Conservation (phyloP, 306 rosid species). For the Cucurbita moschata region DNA sequence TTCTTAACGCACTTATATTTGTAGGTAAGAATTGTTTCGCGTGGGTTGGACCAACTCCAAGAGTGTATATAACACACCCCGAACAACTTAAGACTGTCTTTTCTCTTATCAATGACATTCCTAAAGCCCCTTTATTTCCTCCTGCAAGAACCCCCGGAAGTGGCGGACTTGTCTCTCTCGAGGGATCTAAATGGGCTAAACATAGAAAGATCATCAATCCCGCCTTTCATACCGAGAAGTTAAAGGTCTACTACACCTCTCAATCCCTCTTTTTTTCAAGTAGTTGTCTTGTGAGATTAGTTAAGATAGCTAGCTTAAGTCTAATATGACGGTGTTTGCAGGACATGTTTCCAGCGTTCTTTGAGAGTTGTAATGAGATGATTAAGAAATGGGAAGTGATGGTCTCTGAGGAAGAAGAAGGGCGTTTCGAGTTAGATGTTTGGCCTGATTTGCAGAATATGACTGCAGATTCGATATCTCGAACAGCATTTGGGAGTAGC, state of each 20-base stretch:
- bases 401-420: neutral
- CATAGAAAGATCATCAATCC: neutral
- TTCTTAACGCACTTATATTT: neutral
- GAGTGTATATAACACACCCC: neutral
- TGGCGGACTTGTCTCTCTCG: neutral
- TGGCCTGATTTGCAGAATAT: neutral
- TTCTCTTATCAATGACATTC: neutral
- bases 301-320: no score
- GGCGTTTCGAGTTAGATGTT: neutral
- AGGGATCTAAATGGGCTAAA: neutral
- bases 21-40: neutral
- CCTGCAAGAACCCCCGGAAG: neutral
- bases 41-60: neutral
- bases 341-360: conserved; percentile 11
- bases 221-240: neutral
- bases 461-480: conserved; percentile 6
- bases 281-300: no score
- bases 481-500: conserved; percentile 35
- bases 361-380: conserved; percentile 7
- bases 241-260: neutral
- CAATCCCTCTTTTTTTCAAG: no score
- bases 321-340: neutral
- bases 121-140: neutral
- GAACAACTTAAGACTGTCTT: neutral
- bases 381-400: neutral